A percentile compares a stretch with the other conserved stretches of the same genome.
These are phyloP conservation scores for Diatrype stigma DNA, from an alignment of 2,329 filamentous ascomycete species.

Conservation along the genomic window DNA sequence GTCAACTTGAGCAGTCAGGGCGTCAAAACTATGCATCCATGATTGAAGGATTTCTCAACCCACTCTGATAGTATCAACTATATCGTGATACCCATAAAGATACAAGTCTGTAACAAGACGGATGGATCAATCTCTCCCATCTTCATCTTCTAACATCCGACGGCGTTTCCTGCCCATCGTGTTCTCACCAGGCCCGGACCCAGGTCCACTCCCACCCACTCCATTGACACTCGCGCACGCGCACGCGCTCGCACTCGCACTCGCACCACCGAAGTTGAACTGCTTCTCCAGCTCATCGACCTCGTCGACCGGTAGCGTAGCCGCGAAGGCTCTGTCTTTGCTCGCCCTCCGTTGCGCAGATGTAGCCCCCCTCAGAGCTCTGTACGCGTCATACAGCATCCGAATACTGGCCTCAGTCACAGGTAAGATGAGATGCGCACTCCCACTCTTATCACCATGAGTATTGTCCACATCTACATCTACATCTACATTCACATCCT, in stretches of 20 bases:
- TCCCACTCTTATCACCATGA: neutral
- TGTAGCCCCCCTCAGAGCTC: constrained; percentile 8
- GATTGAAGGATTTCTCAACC: neutral
- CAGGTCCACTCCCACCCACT: neutral
- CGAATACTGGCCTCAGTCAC: constrained; percentile 11
- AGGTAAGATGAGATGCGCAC: constrained; percentile 8
- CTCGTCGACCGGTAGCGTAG: constrained; percentile 5
- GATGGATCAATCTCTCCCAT: neutral
- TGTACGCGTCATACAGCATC: constrained; percentile 13
- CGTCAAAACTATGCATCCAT: too few relatives aligned
- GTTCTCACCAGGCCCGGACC: neutral
- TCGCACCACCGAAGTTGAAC: constrained; percentile 5
- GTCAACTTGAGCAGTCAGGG: too few relatives aligned
- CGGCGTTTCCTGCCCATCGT: neutral
- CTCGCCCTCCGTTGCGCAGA: constrained; percentile 11
- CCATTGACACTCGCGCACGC: too few relatives aligned
- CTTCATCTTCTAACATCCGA: neutral
- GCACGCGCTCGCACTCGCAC: too few relatives aligned
- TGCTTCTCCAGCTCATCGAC: constrained; percentile 10
- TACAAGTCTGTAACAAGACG: neutral
- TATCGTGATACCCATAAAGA: neutral
- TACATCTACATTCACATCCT: too few relatives aligned
- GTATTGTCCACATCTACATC: too few relatives aligned
- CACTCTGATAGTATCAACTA: neutral
- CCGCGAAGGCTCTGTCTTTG: constrained; percentile 11